These are phyloP conservation scores for Penicillium tannophilum DNA, from an alignment of 495 filamentous ascomycete genomes.

Conservation along the genomic window DNA sequence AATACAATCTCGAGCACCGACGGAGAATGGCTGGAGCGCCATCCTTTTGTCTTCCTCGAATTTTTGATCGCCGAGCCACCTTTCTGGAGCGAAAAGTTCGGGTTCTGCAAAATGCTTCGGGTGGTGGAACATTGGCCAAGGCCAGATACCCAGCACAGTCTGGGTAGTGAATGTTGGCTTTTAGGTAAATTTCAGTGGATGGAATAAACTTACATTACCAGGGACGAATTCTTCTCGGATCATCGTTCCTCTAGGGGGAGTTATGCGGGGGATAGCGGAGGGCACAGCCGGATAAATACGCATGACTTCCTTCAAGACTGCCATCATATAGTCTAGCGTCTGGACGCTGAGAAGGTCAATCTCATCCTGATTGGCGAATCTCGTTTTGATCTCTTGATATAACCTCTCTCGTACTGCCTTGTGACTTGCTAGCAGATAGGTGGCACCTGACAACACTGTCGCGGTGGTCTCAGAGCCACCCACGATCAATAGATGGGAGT, in stretches of 20 bases:
- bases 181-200: slow-evolving; percentile 21
- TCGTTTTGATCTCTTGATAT: not conserved
- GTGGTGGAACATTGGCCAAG: slow-evolving; percentile 20
- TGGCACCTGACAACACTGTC: slow-evolving; percentile 52
- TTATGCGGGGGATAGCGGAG: slow-evolving; percentile 31
- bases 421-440: slow-evolving; percentile 33
- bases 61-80: slow-evolving; percentile 36
- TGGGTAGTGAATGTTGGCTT: too few relatives aligned
- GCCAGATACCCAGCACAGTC: slow-evolving; percentile 22
- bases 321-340: slow-evolving; percentile 41
- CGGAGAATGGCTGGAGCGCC: slow-evolving; percentile 37
- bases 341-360: slow-evolving; percentile 37
- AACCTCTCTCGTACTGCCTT: not conserved
- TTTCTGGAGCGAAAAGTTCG: slow-evolving; percentile 37
- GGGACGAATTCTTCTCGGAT: not conserved
- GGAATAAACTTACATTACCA: not conserved
- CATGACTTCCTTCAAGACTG: slow-evolving; percentile 45
- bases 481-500: slow-evolving; percentile 37
- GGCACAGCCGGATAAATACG: slow-evolving; percentile 47
- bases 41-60: slow-evolving; percentile 25
- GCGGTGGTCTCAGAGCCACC: slow-evolving; percentile 55
- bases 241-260: slow-evolving; percentile 34
- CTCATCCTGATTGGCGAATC: slow-evolving; percentile 18
- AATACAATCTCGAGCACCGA: slow-evolving; percentile 42
- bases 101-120: slow-evolving; percentile 23